Conservation (phyloP, 495 filamentous ascomycete species). For the Tuber brumale region DNA sequence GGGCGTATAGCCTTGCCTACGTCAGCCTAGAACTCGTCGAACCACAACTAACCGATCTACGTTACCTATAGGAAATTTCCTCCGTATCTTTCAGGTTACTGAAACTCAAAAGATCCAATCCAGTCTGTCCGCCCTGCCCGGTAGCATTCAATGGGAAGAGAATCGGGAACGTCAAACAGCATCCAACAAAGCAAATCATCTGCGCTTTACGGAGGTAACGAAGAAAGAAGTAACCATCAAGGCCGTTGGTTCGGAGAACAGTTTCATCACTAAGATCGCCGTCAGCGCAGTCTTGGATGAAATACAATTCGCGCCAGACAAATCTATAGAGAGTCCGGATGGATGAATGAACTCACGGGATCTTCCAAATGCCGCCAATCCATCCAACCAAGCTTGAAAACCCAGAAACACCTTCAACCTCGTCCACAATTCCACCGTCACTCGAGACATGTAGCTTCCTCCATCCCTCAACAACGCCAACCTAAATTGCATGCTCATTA, state of each 20-base stretch:
- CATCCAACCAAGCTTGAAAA: constrained; percentile 38
- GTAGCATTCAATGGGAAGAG: constrained; percentile 82
- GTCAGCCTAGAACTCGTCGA: constrained; percentile 7
- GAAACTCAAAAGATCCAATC: constrained; percentile 75
- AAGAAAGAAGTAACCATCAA: constrained; percentile 83
- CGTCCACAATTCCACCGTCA: constrained; percentile 35
- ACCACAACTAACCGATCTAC: neutral
- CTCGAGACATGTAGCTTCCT: constrained; percentile 27
- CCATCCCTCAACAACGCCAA: constrained; percentile 35
- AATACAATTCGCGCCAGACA: constrained; percentile 1
- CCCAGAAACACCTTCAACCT: constrained; percentile 37
- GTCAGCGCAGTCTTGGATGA: neutral
- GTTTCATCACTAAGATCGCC: constrained; percentile 35
- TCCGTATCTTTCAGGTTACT: constrained; percentile 55
- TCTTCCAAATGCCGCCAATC: constrained; percentile 39
- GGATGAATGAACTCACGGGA: constrained; percentile 32
- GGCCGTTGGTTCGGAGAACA: constrained; percentile 51
- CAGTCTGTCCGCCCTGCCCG: constrained; percentile 56
- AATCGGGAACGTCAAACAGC: constrained; percentile 73
- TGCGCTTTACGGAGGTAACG: constrained; percentile 72
- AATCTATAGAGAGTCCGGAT: neutral
- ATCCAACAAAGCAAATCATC: constrained; percentile 70
- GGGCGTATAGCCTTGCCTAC: constrained; percentile 57
- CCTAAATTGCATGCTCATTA: neutral
- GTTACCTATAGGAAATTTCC: constrained; percentile 50